Percentiles rank a stretch among this genome's conserved stretches.
Conservation (phyloP, 176 grass and related monocot species). For the Lolium perenne region DNA sequence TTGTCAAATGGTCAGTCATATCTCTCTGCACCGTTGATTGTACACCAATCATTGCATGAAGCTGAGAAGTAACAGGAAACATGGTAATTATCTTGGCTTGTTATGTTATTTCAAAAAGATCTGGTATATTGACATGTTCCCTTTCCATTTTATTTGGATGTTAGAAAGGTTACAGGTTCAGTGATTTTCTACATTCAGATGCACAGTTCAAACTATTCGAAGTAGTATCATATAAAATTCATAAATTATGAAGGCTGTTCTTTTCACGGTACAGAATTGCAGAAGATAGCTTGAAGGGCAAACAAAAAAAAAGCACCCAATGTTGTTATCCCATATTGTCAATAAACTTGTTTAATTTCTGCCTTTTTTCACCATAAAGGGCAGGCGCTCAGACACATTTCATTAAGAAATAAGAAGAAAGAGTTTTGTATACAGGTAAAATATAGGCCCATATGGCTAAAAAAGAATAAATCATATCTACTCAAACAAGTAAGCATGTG, state of each 20-base stretch:
- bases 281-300: not conserved
- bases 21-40: not conserved
- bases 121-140: not conserved
- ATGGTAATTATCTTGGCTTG: not conserved
- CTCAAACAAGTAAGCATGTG: slow-evolving; percentile 6
- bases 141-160: slow-evolving; percentile 19
- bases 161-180: slow-evolving; percentile 2
- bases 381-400: no score
- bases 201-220: not conserved
- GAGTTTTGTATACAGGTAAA: not conserved
- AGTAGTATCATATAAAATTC: not conserved
- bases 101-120: slow-evolving; percentile 7
- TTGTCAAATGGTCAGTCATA: not conserved
- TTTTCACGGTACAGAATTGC: not conserved
- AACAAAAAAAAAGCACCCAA: not conserved
- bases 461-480: slow-evolving; percentile 14
- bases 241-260: no score
- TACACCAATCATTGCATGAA: not conserved
- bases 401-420: not conserved
- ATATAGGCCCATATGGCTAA: not conserved
- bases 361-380: no score
- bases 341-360: no score
- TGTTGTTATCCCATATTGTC: not conserved
- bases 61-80: slow-evolving; percentile 10
- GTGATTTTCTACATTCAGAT: not conserved